phyloP scores from a whole-genome alignment of 805 yeast species.

The Yarrowia hollandica region DNA sequence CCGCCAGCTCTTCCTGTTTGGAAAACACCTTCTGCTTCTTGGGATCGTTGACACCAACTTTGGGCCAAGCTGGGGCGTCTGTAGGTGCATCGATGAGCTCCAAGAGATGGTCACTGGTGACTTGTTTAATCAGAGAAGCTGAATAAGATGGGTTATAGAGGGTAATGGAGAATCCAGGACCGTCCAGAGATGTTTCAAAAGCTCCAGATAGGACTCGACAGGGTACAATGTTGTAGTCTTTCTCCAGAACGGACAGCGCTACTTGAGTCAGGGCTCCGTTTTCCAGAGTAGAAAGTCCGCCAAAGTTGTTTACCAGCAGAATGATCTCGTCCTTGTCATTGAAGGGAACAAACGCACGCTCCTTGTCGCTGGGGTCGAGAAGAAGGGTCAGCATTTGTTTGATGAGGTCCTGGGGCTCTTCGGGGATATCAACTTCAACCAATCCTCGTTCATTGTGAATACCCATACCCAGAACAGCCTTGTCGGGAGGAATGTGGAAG shows the following conservation, averaged over 20 bases:
- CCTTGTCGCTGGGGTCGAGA: constrained; percentile 73
- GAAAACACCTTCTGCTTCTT: constrained; percentile 1
- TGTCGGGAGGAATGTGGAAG: constrained; percentile 56
- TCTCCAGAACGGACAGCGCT: constrained; percentile 54
- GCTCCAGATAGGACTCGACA: constrained; percentile 71
- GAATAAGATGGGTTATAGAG: constrained; percentile 52
- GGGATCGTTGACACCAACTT: neutral
- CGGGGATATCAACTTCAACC: constrained; percentile 62
- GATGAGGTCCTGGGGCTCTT: constrained; percentile 56
- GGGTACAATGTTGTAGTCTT: constrained; percentile 59
- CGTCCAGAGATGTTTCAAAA: constrained; percentile 83
- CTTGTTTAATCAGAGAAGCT: constrained; percentile 51
- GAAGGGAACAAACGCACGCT: constrained; percentile 61
- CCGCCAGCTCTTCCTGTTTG: constrained; percentile 29
- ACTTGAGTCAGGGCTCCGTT: constrained; percentile 68
- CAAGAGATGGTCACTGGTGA: constrained; percentile 46
- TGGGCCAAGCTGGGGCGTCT: constrained; percentile 76
- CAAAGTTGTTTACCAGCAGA: constrained; percentile 77
- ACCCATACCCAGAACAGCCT: constrained; percentile 66
- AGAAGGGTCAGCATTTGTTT: constrained; percentile 58
- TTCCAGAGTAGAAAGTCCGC: constrained; percentile 84
- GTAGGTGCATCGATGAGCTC: constrained; percentile 69
- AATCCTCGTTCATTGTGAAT: constrained; percentile 94
- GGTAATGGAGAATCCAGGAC: constrained; percentile 89
- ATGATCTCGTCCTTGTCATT: constrained; percentile 61